Evolutionary conservation across 2,329 filamentous ascomycete species (phyloP).

Genomic region (Hyphodiscus sp.): DNA sequence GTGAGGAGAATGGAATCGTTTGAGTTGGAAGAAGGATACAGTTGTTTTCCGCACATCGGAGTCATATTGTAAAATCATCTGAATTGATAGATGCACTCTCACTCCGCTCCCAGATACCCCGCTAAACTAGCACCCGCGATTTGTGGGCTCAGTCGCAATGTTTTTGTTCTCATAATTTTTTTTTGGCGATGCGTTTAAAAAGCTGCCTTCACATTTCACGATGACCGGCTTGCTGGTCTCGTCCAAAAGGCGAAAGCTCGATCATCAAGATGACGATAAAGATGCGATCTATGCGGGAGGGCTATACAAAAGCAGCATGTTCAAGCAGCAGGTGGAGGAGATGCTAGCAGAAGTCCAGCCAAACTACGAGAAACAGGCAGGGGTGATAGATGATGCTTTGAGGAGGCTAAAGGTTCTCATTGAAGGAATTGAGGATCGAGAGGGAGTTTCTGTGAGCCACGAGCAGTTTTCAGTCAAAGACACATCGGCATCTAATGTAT

Average conservation of each 20-base stretch:
- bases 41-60: no score
- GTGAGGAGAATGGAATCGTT: constrained; percentile 1
- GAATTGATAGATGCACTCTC: not conserved
- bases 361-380: constrained; percentile 50
- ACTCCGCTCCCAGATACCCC: not conserved
- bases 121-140: constrained; percentile 11
- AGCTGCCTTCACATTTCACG: not conserved
- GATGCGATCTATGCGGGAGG: constrained; percentile 34
- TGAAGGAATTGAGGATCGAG: constrained; percentile 46
- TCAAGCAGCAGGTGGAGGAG: constrained; percentile 62
- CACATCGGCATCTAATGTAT: constrained; percentile 3
- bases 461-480: not conserved
- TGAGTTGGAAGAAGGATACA: not conserved
- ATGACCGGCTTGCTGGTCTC: constrained; percentile 18
- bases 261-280: constrained; percentile 23
- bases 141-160: not conserved
- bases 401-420: constrained; percentile 49
- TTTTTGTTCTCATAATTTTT: not conserved
- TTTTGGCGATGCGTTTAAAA: not conserved
- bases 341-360: constrained; percentile 50
- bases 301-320: constrained; percentile 58
- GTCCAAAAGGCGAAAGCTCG: constrained; percentile 31
- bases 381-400: constrained; percentile 45
- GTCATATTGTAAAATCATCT: not conserved
- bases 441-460: constrained; percentile 36